phyloP scores from a whole-genome alignment of 257 asterid genomes.

The Lycium ferocissimum region DNA sequence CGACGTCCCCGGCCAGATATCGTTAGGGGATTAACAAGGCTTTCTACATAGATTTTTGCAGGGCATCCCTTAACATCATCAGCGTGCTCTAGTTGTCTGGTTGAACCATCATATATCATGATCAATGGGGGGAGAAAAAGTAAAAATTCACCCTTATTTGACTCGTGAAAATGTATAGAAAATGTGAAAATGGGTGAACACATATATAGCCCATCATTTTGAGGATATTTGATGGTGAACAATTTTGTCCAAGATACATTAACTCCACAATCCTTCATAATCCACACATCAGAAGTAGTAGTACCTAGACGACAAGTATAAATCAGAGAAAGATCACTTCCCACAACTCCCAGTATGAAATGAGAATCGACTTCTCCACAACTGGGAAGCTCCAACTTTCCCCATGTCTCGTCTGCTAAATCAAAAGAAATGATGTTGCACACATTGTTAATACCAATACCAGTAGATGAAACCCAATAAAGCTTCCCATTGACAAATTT shows the following conservation, averaged over 20 bases:
- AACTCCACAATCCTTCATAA: background rate
- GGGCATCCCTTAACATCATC: no score
- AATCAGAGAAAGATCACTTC: background rate
- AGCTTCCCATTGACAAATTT: background rate
- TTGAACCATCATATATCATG: slow-evolving; percentile 1
- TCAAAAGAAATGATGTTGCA: background rate
- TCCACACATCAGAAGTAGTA: background rate
- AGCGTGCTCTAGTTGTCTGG: background rate
- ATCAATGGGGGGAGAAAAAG: no score
- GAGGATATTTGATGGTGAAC: background rate
- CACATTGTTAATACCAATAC: background rate
- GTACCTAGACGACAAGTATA: no score
- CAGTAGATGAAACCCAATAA: background rate
- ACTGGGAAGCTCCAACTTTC: background rate
- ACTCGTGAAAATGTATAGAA: background rate
- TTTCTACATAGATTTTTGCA: background rate
- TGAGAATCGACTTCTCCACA: background rate
- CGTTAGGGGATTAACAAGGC: background rate
- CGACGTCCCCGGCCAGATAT: background rate
- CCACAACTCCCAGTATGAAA: background rate
- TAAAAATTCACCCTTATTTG: background rate
- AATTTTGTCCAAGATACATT: background rate
- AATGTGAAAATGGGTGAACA: background rate
- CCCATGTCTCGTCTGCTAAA: background rate
- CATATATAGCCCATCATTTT: no score